Conservation (phyloP, 371 early-diverging fungal genomes). For the Mucor lusitanicus region DNA sequence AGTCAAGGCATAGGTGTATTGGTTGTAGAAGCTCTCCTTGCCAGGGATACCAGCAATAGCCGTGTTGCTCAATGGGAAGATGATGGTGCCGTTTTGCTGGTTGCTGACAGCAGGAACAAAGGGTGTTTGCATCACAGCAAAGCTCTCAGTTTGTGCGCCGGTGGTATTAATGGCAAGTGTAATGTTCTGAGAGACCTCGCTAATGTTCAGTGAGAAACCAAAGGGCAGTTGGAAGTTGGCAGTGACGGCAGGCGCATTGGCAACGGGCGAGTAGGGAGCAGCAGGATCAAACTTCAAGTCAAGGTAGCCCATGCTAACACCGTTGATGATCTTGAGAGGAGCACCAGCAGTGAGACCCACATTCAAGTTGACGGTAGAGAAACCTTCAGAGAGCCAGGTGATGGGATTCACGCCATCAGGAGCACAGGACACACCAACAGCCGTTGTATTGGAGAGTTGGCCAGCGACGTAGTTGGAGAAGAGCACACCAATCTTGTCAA, state of each 20-base stretch:
- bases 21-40: constrained; percentile 42
- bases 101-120: constrained; percentile 47
- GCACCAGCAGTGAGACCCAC: constrained; percentile 47
- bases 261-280: constrained; percentile 51
- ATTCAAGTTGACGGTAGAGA: constrained; percentile 52
- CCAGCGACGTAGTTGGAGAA: constrained; percentile 61
- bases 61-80: constrained; percentile 48
- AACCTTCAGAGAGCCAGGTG: constrained; percentile 57
- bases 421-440: constrained; percentile 56
- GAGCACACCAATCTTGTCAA: constrained; percentile 49
- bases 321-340: constrained; percentile 55
- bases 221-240: constrained; percentile 60
- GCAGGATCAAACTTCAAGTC: constrained; percentile 50
- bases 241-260: constrained; percentile 49
- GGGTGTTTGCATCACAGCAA: constrained; percentile 49
- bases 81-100: constrained; percentile 45
- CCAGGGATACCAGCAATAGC: constrained; percentile 42
- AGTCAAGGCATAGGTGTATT: constrained; percentile 54
- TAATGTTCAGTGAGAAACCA: constrained; percentile 56
- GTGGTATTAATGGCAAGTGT: constrained; percentile 38
- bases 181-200: constrained; percentile 55
- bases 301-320: constrained; percentile 54
- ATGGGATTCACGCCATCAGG: constrained; percentile 62
- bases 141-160: constrained; percentile 25
- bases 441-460: constrained; percentile 47